phyloP scores from a whole-genome alignment of 2,329 filamentous ascomycete genomes.

The Aspergillus luchuensis region DNA sequence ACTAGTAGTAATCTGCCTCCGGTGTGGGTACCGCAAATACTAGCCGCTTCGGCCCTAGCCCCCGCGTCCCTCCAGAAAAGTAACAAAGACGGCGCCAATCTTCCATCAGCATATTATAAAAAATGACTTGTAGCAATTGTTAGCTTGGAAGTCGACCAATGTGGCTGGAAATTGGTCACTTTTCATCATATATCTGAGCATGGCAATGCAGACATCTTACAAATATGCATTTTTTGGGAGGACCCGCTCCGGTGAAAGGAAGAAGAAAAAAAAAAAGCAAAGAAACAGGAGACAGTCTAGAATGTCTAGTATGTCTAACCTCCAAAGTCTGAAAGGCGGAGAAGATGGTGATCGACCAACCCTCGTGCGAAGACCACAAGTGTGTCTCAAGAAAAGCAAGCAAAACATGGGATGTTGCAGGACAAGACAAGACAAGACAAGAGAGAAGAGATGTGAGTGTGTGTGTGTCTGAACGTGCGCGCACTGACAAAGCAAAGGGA shows the following conservation, averaged over 20 bases:
- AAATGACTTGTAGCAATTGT: neutral
- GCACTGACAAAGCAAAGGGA: neutral
- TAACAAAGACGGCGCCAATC: neutral
- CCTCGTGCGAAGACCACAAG: neutral
- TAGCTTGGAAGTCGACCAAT: neutral
- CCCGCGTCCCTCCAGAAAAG: neutral
- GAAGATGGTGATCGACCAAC: neutral
- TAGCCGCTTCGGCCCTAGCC: constrained; percentile 1
- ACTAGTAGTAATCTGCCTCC: neutral
- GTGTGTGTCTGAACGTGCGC: neutral
- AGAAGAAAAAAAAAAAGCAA: neutral
- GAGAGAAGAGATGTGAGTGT: too few species aligned
- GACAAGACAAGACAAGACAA: neutral
- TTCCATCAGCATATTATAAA: neutral
- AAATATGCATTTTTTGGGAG: neutral
- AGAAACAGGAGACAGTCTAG: neutral
- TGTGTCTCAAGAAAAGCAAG: neutral
- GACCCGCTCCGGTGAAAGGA: neutral
- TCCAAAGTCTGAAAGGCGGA: neutral
- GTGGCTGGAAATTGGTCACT: neutral
- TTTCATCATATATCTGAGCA: neutral
- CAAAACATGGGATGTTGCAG: neutral
- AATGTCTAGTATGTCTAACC: neutral
- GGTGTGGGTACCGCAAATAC: neutral
- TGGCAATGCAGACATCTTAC: neutral